Evolutionary conservation across 768 basidiomycete species (phyloP).

Genomic region (Lentinula guzmanii): DNA sequence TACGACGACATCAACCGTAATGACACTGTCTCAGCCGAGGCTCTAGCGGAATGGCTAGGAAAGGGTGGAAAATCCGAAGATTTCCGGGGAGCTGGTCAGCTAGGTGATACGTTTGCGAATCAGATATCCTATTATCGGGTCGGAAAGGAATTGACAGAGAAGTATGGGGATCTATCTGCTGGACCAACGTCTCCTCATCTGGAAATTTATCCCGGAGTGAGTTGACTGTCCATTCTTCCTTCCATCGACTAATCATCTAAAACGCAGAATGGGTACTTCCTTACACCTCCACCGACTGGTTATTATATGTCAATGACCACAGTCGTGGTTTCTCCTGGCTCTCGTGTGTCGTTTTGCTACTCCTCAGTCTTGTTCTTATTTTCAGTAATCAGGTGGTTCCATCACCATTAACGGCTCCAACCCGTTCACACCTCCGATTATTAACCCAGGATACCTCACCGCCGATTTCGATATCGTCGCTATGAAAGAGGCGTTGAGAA

Average conservation of each 20-base stretch:
- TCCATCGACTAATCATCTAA: neutral
- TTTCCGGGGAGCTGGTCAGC: neutral
- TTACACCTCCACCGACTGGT: conserved; percentile 9
- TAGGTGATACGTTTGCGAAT: conserved; percentile 1
- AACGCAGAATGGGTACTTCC: conserved; percentile 8
- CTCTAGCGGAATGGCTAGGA: neutral
- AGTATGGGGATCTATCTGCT: neutral
- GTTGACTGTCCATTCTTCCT: neutral
- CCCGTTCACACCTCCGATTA: conserved; percentile 20
- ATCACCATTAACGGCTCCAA: conserved; percentile 19
- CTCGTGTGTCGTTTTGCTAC: conserved; percentile 1
- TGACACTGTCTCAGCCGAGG: neutral
- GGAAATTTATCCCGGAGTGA: conserved; percentile 1
- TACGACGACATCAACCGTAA: conserved; percentile 5
- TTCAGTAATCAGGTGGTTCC: conserved; percentile 15
- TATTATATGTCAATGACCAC: conserved; percentile 10
- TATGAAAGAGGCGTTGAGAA: conserved; percentile 22
- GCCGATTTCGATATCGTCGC: conserved; percentile 19
- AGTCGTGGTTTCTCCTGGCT: conserved; percentile 9
- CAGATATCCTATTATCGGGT: conserved; percentile 1
- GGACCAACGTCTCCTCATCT: neutral
- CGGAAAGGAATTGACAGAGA: neutral
- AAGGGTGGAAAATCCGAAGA: neutral
- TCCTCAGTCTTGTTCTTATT: neutral
- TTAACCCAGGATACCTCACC: conserved; percentile 18